Percentiles rank a stretch among this genome's conserved stretches.
These are phyloP conservation scores for Primulina huaijiensis DNA, from an alignment of 257 asterid species.

Conservation along the genomic window DNA sequence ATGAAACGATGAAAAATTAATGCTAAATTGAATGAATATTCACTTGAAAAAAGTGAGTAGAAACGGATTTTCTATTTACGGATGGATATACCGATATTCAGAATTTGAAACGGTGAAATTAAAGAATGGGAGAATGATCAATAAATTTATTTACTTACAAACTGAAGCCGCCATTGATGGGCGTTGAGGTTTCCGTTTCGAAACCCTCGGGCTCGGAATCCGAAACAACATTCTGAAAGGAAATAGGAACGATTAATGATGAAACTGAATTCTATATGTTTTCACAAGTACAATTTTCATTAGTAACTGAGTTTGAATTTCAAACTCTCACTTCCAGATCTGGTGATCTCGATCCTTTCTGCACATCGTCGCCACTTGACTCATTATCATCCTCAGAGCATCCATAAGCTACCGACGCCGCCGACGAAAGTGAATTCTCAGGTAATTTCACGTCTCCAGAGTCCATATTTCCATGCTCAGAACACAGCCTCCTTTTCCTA, in stretches of 20 bases:
- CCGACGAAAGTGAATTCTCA: conserved; percentile 46
- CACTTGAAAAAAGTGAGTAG: background rate
- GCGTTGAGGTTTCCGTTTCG: conserved; percentile 49
- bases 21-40: conserved; percentile 12
- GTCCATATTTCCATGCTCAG: conserved; percentile 27
- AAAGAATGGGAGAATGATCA: conserved; percentile 6
- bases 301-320: conserved; percentile 25
- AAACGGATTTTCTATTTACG: background rate
- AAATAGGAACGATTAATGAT: background rate
- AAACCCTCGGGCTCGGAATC: conserved; percentile 43
- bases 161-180: conserved; percentile 49
- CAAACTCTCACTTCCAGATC: conserved; percentile 67
- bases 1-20: conserved; percentile 23
- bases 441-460: conserved; percentile 23
- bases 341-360: conserved; percentile 35
- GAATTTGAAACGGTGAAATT: conserved; percentile 17
- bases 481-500: conserved; percentile 52
- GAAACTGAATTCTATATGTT: background rate
- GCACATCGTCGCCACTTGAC: conserved; percentile 29
- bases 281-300: background rate
- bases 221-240: conserved; percentile 43
- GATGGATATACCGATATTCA: background rate
- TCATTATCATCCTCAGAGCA: conserved; percentile 23
- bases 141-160: conserved; percentile 19
- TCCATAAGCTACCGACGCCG: conserved; percentile 39